Evolutionary conservation across 176 grass and related monocot species (phyloP), one percentile per base, ranked within the genome.

Genomic region (Cocos nucifera): DNA sequence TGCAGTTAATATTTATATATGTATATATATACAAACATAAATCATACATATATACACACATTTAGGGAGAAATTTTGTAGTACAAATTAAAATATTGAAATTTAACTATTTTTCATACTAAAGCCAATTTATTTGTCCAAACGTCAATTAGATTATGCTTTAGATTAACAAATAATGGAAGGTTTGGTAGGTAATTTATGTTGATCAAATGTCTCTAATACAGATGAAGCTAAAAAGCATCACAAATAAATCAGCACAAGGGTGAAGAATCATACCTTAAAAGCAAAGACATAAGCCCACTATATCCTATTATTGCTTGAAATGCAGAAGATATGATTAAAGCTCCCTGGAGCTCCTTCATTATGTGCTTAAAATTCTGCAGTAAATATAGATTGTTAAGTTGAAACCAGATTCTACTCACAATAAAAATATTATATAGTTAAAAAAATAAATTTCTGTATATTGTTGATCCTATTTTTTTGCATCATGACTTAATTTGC

Each of bases 321-420:
- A 98, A 98, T 67, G 50, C 61, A 63, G 87, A 78, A 57, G 79
- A 78, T 73, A 88, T 80, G 67, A 98, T 92, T 62, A 92, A 78
- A 78, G 93, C 93, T 73, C 93, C 93, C 53, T 98, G 93, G 23
- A 98, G 63, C 67, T 98, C 84, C 82, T 92, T 98, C 93, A 98
- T 98, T 65, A 92, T 86, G 35, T 98, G 93, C 72, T 86, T 98
- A 82, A 98, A 98, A 44, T 75, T 98, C 93, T 98, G 87, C 79
- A 80, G 9, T 44, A 44, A 44, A 44, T 39, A 44, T 14, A 44
- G 35, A 44, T 9, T 14, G 9, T 44, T 44, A 44, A 44, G 35
- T 44, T 44, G 35, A 44, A 44, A 44, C 14, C 35, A 44, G 10
- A 44, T 12, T 44, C 35, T 44, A 44, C 10, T 44, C 35, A 44